Evolutionary conservation across 352 stramenopile genomes (phyloP), one percentile per base, ranked within the genome.

Genomic region (Blastocystis sp.): DNA sequence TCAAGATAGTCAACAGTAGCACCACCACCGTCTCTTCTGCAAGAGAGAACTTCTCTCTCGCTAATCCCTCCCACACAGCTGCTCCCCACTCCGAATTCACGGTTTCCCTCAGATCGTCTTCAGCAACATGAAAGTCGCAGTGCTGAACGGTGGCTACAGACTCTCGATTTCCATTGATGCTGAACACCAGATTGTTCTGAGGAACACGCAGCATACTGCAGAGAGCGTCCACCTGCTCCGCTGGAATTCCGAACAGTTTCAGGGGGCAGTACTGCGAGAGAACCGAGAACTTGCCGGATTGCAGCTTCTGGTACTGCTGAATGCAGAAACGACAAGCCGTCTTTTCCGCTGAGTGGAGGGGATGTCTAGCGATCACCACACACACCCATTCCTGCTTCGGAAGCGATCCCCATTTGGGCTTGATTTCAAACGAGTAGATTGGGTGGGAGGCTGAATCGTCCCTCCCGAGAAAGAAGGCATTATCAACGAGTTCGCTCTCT

Each of bases 221-320:
- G 14, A 79, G 17, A 34, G 69, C 38, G 10, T 61, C 19, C 10
- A 79, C 11, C n/a, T 61, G 69, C 21, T 42, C 38, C 10, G n/a
- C 28, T 14, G 69, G 17, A 0, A 1, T 42, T 3, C 28, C 38
- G 63, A 79, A 79, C 34, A 79, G 38, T 34, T 63, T 7, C 34
- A 79, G 11, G 17, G 69, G 69, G 7, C 69, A 79, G 40, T 60
- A 79, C 19, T 10, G 24, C 21, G 69, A 79, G 43, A 61, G 11
- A 1, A n/a, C 38, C 9, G 34, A 21, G 21, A 62, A 19, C 43
- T 79, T 79, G 28, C 69, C 69, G 1, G 54, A 43, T 1, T 34
- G 9, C 10, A 79, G 54, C 17, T 79, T 79, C 43, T 79, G 42
- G 43, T n/a, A 79, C 54, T 79, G 69, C 24, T 79, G 69, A 24